Percentiles rank a stretch among this genome's conserved stretches.
Conservation (phyloP, 805 yeast genomes). For the Lipomyces mesembrius region DNA sequence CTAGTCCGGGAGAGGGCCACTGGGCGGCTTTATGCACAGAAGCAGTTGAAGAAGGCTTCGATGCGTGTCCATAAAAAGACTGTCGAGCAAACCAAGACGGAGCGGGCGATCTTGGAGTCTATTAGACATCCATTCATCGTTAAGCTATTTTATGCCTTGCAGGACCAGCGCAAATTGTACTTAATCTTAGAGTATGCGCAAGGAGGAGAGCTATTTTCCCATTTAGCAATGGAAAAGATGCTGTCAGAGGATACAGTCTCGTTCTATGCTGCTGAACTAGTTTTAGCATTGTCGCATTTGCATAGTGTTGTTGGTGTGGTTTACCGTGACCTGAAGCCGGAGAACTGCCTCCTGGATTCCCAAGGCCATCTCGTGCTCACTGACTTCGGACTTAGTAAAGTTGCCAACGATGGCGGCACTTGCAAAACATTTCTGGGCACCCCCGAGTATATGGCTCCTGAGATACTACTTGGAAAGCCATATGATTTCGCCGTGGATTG, state of each 20-base stretch:
- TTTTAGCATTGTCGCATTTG: constrained; percentile 73
- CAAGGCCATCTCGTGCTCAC: constrained; percentile 82
- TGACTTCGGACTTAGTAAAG: constrained; percentile 76
- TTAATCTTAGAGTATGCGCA: constrained; percentile 78
- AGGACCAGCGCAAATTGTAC: constrained; percentile 76
- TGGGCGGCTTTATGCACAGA: constrained; percentile 78
- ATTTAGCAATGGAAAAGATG: constrained; percentile 56
- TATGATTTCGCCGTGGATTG: constrained; percentile 85
- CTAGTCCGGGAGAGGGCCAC: constrained; percentile 69
- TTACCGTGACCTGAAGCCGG: constrained; percentile 88
- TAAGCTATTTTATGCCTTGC: constrained; percentile 79
- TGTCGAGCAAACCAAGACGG: constrained; percentile 79
- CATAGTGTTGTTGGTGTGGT: constrained; percentile 76
- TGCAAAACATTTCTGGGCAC: constrained; percentile 72
- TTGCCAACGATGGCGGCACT: constrained; percentile 49
- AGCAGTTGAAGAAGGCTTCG: constrained; percentile 81
- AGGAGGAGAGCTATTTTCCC: constrained; percentile 84
- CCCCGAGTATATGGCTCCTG: constrained; percentile 90
- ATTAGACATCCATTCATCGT: constrained; percentile 83
- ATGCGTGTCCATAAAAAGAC: constrained; percentile 63
- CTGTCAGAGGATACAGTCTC: constrained; percentile 64
- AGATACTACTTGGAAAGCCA: constrained; percentile 73
- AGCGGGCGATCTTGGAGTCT: constrained; percentile 70
- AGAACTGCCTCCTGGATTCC: constrained; percentile 77
- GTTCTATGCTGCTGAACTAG: constrained; percentile 79